Percentiles rank a stretch among this genome's conserved stretches.
These are phyloP conservation scores for Fusarium chuoi DNA, from an alignment of 2,329 filamentous ascomycete species.

Conservation along the genomic window DNA sequence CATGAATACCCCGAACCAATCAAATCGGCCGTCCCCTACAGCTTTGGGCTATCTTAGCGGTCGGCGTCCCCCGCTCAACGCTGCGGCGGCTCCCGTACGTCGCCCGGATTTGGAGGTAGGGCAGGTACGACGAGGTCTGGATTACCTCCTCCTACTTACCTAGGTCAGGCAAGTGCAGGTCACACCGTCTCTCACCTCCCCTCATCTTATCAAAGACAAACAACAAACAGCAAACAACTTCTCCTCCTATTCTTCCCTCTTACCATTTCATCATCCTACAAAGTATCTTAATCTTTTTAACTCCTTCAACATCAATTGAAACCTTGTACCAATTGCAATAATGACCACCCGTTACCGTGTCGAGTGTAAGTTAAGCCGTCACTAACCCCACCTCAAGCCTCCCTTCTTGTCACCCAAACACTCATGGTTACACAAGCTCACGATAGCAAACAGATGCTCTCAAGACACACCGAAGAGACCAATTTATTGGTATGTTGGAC, in stretches of 20 bases:
- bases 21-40: not conserved
- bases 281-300: not conserved
- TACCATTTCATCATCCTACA: not conserved
- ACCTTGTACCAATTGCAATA: not conserved
- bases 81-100: constrained; percentile 38
- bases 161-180: constrained; percentile 35
- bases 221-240: not conserved
- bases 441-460: constrained; percentile 61
- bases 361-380: constrained; percentile 66
- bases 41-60: constrained; percentile 34
- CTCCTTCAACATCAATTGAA: not conserved
- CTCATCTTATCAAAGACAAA: constrained; percentile 15
- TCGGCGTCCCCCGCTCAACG: constrained; percentile 41
- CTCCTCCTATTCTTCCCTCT: not conserved
- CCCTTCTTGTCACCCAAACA: not conserved
- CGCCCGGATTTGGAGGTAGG: constrained; percentile 28
- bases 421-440: constrained; percentile 35
- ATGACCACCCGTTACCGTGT: constrained; percentile 76
- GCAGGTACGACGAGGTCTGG: not conserved
- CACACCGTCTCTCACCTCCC: constrained; percentile 31
- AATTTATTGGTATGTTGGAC: constrained; percentile 74
- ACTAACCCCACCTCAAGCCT: constrained; percentile 4
- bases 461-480: constrained; percentile 90
- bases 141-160: not conserved
- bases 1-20: constrained; percentile 30